Evolutionary conservation across 139 green algal genomes (phyloP).

Genomic region (Protoeuglena noctilucae): DNA sequence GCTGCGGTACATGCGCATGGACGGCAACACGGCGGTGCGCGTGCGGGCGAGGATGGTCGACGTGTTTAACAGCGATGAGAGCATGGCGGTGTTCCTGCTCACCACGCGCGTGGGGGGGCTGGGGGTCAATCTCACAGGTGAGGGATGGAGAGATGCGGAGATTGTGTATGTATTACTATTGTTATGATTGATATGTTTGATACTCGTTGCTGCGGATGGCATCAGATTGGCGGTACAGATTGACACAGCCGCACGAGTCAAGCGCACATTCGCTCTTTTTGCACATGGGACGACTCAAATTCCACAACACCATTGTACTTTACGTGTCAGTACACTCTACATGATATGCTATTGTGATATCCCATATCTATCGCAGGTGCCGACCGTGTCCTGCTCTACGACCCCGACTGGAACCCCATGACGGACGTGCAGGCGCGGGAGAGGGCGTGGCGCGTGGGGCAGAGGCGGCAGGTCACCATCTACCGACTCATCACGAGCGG

Average conservation of each 20-base stretch:
- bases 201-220: too few species aligned
- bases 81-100: slow-evolving; percentile 78
- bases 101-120: slow-evolving; percentile 87
- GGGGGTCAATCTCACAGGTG: slow-evolving; percentile 88
- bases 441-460: slow-evolving; percentile 89
- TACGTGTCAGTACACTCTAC: too few species aligned
- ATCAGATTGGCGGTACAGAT: too few species aligned
- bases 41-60: slow-evolving; percentile 57
- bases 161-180: too few species aligned
- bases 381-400: slow-evolving; percentile 85
- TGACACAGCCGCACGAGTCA: too few species aligned
- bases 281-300: too few species aligned
- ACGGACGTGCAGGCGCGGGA: slow-evolving; percentile 70
- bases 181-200: too few species aligned
- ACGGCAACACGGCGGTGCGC: slow-evolving; percentile 65
- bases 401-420: slow-evolving; percentile 95
- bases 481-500: slow-evolving; percentile 87
- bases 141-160: too few species aligned
- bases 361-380: too few species aligned
- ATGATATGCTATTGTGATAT: too few species aligned
- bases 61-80: slow-evolving; percentile 24
- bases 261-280: too few species aligned
- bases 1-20: slow-evolving; percentile 81
- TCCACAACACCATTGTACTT: too few species aligned
- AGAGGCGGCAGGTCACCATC: slow-evolving; percentile 75